phyloP scores from a whole-genome alignment of 805 yeast species.

The Lipomyces yamanashiensis region DNA sequence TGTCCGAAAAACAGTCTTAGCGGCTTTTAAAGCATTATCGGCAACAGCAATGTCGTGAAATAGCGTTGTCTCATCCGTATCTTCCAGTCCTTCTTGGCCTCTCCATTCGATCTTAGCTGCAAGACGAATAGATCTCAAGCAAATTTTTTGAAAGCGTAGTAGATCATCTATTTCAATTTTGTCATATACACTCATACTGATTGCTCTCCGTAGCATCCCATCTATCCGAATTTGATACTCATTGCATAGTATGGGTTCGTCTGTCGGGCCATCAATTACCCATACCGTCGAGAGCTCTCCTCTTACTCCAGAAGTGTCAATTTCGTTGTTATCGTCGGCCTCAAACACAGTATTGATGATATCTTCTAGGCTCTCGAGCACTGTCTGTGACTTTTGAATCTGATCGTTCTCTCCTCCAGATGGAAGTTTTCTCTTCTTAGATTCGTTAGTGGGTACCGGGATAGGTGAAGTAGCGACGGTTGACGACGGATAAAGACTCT shows the following conservation, averaged over 20 bases:
- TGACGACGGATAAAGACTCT: neutral
- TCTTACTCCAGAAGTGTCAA: slow-evolving; percentile 27
- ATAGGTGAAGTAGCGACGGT: slow-evolving; percentile 1
- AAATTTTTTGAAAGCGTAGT: slow-evolving; percentile 27
- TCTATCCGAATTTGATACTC: slow-evolving; percentile 28
- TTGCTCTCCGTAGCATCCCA: slow-evolving; percentile 18
- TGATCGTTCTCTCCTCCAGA: neutral
- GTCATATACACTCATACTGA: slow-evolving; percentile 1
- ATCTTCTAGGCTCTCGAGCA: slow-evolving; percentile 14
- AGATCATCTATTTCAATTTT: slow-evolving; percentile 24
- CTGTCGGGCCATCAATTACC: slow-evolving; percentile 11
- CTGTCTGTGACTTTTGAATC: slow-evolving; percentile 1
- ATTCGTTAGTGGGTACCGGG: neutral
- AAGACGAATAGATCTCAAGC: slow-evolving; percentile 17
- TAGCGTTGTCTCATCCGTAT: neutral
- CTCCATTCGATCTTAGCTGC: slow-evolving; percentile 17
- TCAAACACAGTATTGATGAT: slow-evolving; percentile 27
- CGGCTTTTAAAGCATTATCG: slow-evolving; percentile 28
- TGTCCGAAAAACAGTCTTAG: slow-evolving; percentile 22
- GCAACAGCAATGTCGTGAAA: neutral
- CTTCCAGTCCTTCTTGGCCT: slow-evolving; percentile 10
- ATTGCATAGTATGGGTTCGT: slow-evolving; percentile 23
- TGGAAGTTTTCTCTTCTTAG: slow-evolving; percentile 14
- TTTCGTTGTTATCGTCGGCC: slow-evolving; percentile 29
- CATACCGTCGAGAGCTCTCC: slow-evolving; percentile 16